A percentile compares a stretch with the other conserved stretches of the same genome.
Evolutionary conservation across 1,284 basidiomycete species (phyloP).

Genomic region (Leccinum pachyderme): DNA sequence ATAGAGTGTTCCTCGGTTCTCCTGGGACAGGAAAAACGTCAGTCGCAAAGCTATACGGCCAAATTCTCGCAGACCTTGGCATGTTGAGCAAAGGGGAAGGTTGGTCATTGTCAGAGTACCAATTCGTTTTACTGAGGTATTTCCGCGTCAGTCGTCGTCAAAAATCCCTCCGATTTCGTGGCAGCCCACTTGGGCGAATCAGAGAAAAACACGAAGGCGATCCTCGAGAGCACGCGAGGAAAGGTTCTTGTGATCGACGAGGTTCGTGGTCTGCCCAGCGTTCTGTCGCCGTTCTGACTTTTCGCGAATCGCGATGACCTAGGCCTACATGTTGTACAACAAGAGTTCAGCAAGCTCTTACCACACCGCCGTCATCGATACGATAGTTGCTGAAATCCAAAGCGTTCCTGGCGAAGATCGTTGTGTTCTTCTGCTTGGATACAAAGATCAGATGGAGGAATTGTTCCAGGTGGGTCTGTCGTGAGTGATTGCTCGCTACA

Average conservation of each 20-base stretch:
- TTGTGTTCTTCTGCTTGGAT: background rate
- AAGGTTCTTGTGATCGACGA: background rate
- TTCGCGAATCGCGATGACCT: background rate
- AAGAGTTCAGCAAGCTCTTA: background rate
- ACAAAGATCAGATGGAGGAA: background rate
- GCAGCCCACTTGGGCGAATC: background rate
- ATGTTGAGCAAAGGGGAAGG: constrained; percentile 1
- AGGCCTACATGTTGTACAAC: background rate
- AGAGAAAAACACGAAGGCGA: background rate
- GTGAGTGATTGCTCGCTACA: background rate
- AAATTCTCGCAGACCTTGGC: background rate
- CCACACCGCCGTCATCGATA: background rate
- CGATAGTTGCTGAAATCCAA: background rate
- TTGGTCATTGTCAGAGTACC: background rate
- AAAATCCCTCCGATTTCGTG: background rate
- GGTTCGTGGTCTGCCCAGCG: background rate
- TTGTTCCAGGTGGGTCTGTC: background rate
- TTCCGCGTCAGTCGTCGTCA: background rate
- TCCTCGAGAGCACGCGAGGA: background rate
- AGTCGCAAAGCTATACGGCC: background rate
- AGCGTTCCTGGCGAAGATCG: background rate
- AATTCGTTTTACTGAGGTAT: background rate
- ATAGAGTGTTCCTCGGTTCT: background rate
- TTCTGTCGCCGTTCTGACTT: background rate
- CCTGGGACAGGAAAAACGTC: background rate